Evolutionary conservation across 768 basidiomycete species (phyloP), one percentile per base, ranked within the genome.

Genomic region (Hypsizygus marmoreus): DNA sequence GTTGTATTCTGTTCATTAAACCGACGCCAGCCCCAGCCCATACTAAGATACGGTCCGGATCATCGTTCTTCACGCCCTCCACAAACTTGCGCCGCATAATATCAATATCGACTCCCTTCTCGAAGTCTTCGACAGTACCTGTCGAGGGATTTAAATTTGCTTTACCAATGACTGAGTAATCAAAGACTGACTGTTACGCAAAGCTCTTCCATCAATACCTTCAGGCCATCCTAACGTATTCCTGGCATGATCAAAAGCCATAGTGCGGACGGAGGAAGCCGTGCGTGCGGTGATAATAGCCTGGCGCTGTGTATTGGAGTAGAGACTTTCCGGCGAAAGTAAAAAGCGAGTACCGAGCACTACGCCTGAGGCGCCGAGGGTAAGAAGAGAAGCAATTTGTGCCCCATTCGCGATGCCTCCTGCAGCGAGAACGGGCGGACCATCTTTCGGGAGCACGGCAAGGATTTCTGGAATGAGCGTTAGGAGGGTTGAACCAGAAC

Each of bases 291-390:
- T 60, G 8, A 80, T 51, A 28, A 88, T 69, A 0, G 78, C 75
- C 25, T 68, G 64, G 51, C 81, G 80, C 55, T 86, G 82, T 1
- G 56, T 55, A 32, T 74, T 70, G 20, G 70, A 70, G 63, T 84
- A 87, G 9, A 76, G 63, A 51, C 82, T 76, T 66, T 91, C 88
- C 3, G 76, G 73, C 1, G 86, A 79, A 48, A 85, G 69, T 37
- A 88, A 65, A 58, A 91, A 88, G 6, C 88, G 84, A 0, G 91
- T 92, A 41, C 91, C 91, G 16, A 84, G 57, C 23, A 84, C 84
- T 8, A 67, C 82, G 3, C 85, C 91, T 17, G 81, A 69, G 2
- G 81, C 86, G 11, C 89, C 89, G 25, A 86, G 73, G 4, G 76
- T 64, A 43, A 94, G 76, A 33, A 84, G 60, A 4, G 82, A 71